A percentile compares a stretch with the other conserved stretches of the same genome.
These are phyloP conservation scores for Batrachochytrium dendrobatidis DNA, from an alignment of 371 early-diverging fungal genomes.

Conservation along the genomic window DNA sequence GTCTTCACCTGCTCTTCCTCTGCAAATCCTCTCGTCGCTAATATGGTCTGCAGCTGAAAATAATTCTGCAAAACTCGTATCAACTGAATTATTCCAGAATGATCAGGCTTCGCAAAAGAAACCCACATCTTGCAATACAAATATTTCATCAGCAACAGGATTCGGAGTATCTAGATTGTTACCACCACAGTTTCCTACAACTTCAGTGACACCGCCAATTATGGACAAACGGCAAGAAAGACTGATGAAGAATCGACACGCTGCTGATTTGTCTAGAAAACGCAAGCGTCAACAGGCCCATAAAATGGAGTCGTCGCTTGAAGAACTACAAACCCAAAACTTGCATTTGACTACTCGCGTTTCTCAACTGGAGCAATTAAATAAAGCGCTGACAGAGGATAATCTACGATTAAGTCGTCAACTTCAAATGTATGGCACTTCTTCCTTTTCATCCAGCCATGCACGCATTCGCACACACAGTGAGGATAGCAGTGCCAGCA, in stretches of 20 bases:
- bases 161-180: no score
- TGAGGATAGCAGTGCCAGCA: no score
- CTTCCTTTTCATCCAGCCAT: neutral
- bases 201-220: no score
- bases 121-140: no score
- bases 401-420: slow-evolving; percentile 26
- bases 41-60: no score
- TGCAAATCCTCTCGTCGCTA: no score
- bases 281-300: slow-evolving; percentile 78
- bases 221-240: slow-evolving; percentile 75
- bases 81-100: no score
- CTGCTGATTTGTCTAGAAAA: slow-evolving; percentile 78
- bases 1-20: no score
- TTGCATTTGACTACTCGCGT: slow-evolving; percentile 47
- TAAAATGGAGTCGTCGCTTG: slow-evolving; percentile 63
- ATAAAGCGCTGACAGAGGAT: slow-evolving; percentile 30
- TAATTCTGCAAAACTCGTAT: no score
- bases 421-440: slow-evolving; percentile 1
- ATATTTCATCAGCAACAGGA: no score
- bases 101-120: no score
- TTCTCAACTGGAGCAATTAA: slow-evolving; percentile 47
- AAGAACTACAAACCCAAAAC: slow-evolving; percentile 57
- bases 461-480: slow-evolving; percentile 1
- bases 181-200: no score
- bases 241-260: slow-evolving; percentile 85